Evolutionary conservation across 129 eudicot genomes (phyloP), one percentile per base, ranked within the genome.

Genomic region (Pseudognaphalium luteoalbum): DNA sequence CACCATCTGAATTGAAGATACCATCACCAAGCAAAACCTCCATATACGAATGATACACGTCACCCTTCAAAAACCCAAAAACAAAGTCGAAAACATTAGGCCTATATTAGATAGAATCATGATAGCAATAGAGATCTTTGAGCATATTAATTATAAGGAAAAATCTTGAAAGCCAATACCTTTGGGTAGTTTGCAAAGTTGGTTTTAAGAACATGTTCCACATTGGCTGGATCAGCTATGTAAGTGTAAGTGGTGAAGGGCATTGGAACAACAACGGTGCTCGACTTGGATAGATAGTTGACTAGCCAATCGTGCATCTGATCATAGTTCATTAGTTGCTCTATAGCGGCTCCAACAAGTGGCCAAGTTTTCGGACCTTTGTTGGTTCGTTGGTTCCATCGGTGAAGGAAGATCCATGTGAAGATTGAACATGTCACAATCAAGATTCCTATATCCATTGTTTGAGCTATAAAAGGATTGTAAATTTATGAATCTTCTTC

Each of bases 11-110:
- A 73, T 94, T 94, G 75, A 94, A 94, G n/a, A 94, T 94, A 14
- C 99, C 97, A 73, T 94, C 90, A 80, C 99, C 99, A 68, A 94
- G 90, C 78, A 94, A 81, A 34, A 94, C 99, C 71, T 91, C 99
- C 99, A 94, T 94, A 71, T 94, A 94, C n/a, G 97, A 94, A 64
- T 88, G 97, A 79, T 94, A 94, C 42, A 84, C 88, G 47, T 87
- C 92, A 68, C 99, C 98, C 98, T 89, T 77, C 80, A 85, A 41
- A 59, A 61, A 73, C 32, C 47, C 68, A 39, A 41, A 67, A 29
- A 47, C 50, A 69, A 79, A 73, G 11, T 2, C 22, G n/a, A 63
- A 42, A 39, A 15, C 51, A 57, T 68, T 69, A 34, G 16, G 32
- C 60, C 50, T 74, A 67, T 62, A 59, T 25, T 69, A 71, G 5